Base-by-base conservation (phyloP, 768 basidiomycete species). In the Tylopilus cervinicoccineus region DNA sequence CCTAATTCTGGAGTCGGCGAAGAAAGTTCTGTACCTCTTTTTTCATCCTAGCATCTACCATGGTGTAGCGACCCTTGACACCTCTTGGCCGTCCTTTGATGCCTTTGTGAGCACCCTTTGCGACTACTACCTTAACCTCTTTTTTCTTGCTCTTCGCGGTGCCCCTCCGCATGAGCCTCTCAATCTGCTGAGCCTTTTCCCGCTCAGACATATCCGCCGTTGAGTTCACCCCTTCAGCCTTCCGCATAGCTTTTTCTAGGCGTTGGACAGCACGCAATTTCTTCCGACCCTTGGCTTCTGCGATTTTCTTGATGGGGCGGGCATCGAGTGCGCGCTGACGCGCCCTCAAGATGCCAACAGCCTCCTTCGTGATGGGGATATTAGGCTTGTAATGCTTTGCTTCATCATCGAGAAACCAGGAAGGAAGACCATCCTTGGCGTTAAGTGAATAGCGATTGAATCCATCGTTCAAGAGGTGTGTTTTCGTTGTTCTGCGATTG, bases 391-490 rank as follows among this genome's bases (percentile, higher is more conserved):
- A 96, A 64, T 87, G 77, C 59, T 93, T 93, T 13, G 83, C 70
- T 69, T 99, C 96, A 56, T 99, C 96, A 56, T 99, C 96, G 28
- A 98, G 74, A 77, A 99, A 98, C 96, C 96, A 99, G 0, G 83
- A 69, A 6, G 96, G 96, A 11, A 98, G 80, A 14, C 76, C 91
- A 42, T 98, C 96, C 68, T 93, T 95, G 48, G 88, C 79, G 57
- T 93, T 88, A 45, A 94, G 77, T 2, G 94, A 90, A 68, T 93
- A 88, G 11, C 92, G 88, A 68, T 86, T 93, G 76, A 98, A 99
- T 12, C 96, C 96, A 38, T 96, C 87, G 58, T 98, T 92, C 61
- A 98, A 79, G 22, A 99, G 76, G 24, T 91, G 79, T 6, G 91
- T 91, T 61, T 84, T 85, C 1, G 93, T 97, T 55, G 76, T 93